Conservation (phyloP, 2,329 filamentous ascomycete genomes). For the Ustulina deusta region DNA sequence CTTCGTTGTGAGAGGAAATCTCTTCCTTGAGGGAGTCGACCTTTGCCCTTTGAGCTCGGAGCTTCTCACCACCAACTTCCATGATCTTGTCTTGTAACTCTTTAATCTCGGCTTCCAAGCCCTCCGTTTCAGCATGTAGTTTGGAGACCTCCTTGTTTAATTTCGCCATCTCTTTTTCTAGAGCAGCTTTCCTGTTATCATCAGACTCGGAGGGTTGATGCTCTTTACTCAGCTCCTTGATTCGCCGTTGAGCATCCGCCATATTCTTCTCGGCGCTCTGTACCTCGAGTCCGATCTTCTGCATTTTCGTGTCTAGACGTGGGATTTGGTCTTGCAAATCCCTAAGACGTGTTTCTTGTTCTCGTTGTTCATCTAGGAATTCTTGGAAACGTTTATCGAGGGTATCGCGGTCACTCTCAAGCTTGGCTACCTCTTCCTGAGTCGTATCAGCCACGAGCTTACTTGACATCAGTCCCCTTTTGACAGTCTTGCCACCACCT, state of each 20-base stretch:
- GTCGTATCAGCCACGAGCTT: constrained; percentile 89
- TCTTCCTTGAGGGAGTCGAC: constrained; percentile 91
- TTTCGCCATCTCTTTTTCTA: constrained; percentile 82
- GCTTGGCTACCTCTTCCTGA: constrained; percentile 87
- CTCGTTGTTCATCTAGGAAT: constrained; percentile 85
- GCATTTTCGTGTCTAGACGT: constrained; percentile 86
- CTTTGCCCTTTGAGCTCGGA: constrained; percentile 89
- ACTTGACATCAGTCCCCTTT: constrained; percentile 95
- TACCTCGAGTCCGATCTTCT: constrained; percentile 89
- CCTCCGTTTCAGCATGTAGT: constrained; percentile 85
- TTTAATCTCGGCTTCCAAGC: constrained; percentile 93
- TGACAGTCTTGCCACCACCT: constrained; percentile 90
- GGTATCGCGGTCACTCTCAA: constrained; percentile 87
- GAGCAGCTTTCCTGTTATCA: constrained; percentile 75
- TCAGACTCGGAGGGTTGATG: constrained; percentile 85
- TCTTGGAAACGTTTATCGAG: constrained; percentile 85
- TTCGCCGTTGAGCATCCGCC: constrained; percentile 82
- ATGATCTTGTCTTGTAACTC: constrained; percentile 95
- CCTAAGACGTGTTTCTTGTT: constrained; percentile 79
- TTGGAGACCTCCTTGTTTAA: constrained; percentile 83
- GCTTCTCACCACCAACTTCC: constrained; percentile 94
- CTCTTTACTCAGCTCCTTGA: constrained; percentile 85
- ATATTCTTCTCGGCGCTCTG: constrained; percentile 89
- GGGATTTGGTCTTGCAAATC: constrained; percentile 83
- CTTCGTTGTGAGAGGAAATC: constrained; percentile 82